Evolutionary conservation across 2,329 filamentous ascomycete species (phyloP).

Genomic region (Orbilia quercus): DNA sequence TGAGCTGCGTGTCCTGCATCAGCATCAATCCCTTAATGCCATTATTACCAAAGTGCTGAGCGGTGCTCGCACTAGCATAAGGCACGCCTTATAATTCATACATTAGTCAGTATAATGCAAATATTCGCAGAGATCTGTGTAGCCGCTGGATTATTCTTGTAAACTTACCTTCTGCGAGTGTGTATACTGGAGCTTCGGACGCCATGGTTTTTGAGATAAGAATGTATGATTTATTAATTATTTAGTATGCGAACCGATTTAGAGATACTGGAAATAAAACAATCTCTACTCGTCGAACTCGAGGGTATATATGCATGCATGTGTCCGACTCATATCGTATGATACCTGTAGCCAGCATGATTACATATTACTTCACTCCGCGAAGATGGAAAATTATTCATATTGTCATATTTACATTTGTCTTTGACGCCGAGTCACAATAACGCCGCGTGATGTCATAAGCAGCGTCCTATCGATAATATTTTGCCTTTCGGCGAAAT

Average conservation of each 20-base stretch:
- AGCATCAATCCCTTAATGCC: slow-evolving; percentile 62
- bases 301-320: slow-evolving; percentile 5
- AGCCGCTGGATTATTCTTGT: too few species aligned
- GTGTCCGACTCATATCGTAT: not conserved
- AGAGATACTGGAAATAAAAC: slow-evolving; percentile 13
- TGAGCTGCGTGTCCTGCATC: slow-evolving; percentile 72
- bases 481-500: too few species aligned
- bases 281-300: slow-evolving; percentile 11
- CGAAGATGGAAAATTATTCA: not conserved
- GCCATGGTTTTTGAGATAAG: slow-evolving; percentile 15
- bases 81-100: slow-evolving; percentile 43
- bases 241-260: not conserved
- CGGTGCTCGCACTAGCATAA: slow-evolving; percentile 59
- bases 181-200: slow-evolving; percentile 28
- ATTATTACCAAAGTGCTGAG: slow-evolving; percentile 61
- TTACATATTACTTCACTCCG: not conserved
- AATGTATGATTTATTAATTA: not conserved
- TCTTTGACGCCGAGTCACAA: not conserved
- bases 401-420: not conserved
- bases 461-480: not conserved
- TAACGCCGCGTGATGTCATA: slow-evolving; percentile 31
- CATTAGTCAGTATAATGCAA: too few species aligned
- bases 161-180: slow-evolving; percentile 43
- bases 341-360: too few species aligned
- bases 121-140: too few species aligned